Evolutionary conservation across 225 moss, liverwort and hornwort genomes (phyloP).

Genomic region (Physcomitrium patens): DNA sequence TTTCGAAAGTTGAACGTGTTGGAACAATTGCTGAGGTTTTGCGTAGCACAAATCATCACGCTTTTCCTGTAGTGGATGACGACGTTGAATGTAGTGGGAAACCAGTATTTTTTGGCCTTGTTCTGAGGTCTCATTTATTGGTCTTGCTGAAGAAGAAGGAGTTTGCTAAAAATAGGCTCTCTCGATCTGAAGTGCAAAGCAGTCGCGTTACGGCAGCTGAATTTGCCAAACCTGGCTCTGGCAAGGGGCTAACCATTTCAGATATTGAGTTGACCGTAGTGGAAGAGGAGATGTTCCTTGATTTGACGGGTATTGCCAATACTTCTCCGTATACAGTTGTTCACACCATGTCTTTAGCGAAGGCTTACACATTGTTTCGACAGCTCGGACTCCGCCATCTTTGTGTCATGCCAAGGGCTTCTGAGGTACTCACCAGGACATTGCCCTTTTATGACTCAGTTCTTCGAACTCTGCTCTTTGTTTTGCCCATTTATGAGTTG

Average conservation of each 20-base stretch:
- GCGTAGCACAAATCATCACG: conserved; percentile 68
- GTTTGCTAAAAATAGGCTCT: conserved; percentile 42
- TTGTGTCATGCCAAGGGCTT: conserved; percentile 74
- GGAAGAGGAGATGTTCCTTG: conserved; percentile 75
- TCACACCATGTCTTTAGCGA: conserved; percentile 89
- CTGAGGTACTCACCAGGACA: conserved; percentile 32
- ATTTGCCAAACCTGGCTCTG: conserved; percentile 82
- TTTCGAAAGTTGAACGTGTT: conserved; percentile 73
- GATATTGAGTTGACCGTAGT: conserved; percentile 50
- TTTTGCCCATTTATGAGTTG: not conserved
- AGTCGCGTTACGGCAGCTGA: conserved; percentile 49
- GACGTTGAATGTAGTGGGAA: conserved; percentile 36
- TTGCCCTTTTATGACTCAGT: not conserved
- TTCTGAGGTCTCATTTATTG: conserved; percentile 78
- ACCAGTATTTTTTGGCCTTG: conserved; percentile 65
- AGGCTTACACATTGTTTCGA: conserved; percentile 84
- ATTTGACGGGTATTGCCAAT: conserved; percentile 73
- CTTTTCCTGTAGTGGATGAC: conserved; percentile 79
- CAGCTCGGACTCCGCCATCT: conserved; percentile 92
- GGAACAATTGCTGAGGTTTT: conserved; percentile 67
- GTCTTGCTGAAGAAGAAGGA: conserved; percentile 75
- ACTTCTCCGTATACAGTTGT: conserved; percentile 88
- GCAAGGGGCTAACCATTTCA: conserved; percentile 58
- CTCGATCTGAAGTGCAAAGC: conserved; percentile 18
- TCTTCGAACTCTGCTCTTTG: not conserved